Evolutionary conservation across 441 rosid species (phyloP), one percentile per base, ranked within the genome.

Genomic region (Pelargonium australe): DNA sequence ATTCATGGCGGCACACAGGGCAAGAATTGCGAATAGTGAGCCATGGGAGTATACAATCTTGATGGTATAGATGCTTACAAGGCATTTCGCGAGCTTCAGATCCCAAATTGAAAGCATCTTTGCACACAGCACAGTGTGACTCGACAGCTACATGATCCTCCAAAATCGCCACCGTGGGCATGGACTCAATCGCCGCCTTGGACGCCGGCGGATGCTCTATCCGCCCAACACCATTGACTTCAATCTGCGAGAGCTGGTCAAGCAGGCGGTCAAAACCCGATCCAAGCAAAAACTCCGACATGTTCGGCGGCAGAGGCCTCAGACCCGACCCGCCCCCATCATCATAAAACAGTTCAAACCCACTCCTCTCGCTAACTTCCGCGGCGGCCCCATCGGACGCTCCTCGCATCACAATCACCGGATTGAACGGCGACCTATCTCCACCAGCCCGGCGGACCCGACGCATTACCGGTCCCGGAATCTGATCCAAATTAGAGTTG

Each of bases 111-210:
- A 93, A 93, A 0, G 78, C 80, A 64, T 93, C 98, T 72, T 87
- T 93, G 55, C 98, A 93, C 7, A 93, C 92, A 11, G 97, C 96
- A 47, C 98, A 93, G 78, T 82, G 89, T 6, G 89, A 83, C 34
- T 93, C 97, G 55, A 78, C 34, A 0, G 41, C 65, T 0, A 80
- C 75, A 68, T 85, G 87, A 8, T 31, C 34, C 11, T 78, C 73
- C 5, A 78, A 77, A 72, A 93, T 84, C 16, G 76, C 85, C 5
- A 93, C 76, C 9, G 78, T 67, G 3, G 98, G 97, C 80, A 91
- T 81, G 25, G 96, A 85, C 20, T 90, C 92, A 0, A 92, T 83
- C 9, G 98, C 34, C 34, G 2, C 34, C 34, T 28, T 28, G 2
- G 34, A 28, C 34, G 34, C 2, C 34, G 34, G 98, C 96, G 0